Evolutionary conservation across 495 filamentous ascomycete species (phyloP).

Genomic region (Evernia prunastri): DNA sequence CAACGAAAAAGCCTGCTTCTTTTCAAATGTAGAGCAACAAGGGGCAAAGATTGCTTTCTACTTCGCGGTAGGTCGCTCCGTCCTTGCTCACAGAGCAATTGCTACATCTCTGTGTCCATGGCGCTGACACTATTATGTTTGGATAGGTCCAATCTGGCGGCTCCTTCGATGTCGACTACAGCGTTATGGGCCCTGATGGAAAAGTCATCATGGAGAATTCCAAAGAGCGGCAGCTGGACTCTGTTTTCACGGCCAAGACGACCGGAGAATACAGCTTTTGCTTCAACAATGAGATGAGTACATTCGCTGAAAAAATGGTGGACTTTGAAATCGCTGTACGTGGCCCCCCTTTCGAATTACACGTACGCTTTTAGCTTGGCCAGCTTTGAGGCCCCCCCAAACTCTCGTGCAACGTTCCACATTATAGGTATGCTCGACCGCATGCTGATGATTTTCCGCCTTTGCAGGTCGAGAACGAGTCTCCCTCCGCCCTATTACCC

Average conservation of each 20-base stretch:
- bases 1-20: slow-evolving; percentile 96
- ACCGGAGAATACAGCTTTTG: slow-evolving; percentile 94
- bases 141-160: slow-evolving; percentile 88
- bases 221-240: slow-evolving; percentile 95
- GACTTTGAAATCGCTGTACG: slow-evolving; percentile 97
- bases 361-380: neutral
- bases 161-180: slow-evolving; percentile 93
- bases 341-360: slow-evolving; percentile 15
- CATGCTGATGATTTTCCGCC: neutral
- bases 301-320: slow-evolving; percentile 94
- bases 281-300: slow-evolving; percentile 98
- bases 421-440: neutral
- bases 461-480: slow-evolving; percentile 84
- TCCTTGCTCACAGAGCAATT: neutral
- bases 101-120: neutral
- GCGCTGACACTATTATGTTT: neutral
- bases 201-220: slow-evolving; percentile 79
- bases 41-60: slow-evolving; percentile 95
- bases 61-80: slow-evolving; percentile 71
- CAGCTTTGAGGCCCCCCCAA: neutral
- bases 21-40: slow-evolving; percentile 61
- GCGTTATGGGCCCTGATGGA: slow-evolving; percentile 73
- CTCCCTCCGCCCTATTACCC: slow-evolving; percentile 67
- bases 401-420: neutral
- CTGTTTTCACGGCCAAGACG: slow-evolving; percentile 93